Conservation (phyloP, 2,329 filamentous ascomycete genomes). For the Hymenoscyphus fraxineus region DNA sequence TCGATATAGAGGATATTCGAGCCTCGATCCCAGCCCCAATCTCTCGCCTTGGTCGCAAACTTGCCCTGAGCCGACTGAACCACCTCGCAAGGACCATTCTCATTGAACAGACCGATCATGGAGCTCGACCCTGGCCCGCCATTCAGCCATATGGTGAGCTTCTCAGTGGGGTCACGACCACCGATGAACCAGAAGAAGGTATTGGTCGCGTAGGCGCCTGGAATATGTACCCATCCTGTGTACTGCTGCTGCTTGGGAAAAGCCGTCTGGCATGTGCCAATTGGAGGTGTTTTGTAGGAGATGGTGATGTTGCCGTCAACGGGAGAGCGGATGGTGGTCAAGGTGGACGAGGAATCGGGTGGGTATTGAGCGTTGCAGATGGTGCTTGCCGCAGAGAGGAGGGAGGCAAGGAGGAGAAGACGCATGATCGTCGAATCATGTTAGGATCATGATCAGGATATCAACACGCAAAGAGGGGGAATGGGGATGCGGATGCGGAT, state of each 20-base stretch:
- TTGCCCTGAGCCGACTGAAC: slow-evolving; percentile 45
- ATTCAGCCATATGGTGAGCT: slow-evolving; percentile 62
- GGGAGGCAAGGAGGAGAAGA: slow-evolving; percentile 23
- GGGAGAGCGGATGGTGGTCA: slow-evolving; percentile 58
- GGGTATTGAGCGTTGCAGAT: slow-evolving; percentile 35
- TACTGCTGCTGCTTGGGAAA: slow-evolving; percentile 65
- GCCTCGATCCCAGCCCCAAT: slow-evolving; percentile 63
- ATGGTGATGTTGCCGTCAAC: slow-evolving; percentile 62
- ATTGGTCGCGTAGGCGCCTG: slow-evolving; percentile 50
- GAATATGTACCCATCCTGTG: slow-evolving; percentile 64
- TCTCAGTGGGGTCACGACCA: slow-evolving; percentile 44
- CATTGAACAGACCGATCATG: slow-evolving; percentile 60
- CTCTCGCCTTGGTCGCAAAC: slow-evolving; percentile 53
- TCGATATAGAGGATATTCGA: slow-evolving; percentile 54
- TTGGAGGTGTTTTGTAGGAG: slow-evolving; percentile 60
- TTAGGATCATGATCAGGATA: slow-evolving; percentile 13
- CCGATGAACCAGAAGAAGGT: slow-evolving; percentile 48
- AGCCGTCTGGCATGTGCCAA: slow-evolving; percentile 60
- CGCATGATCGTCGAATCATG: slow-evolving; percentile 32
- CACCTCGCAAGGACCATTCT: slow-evolving; percentile 53
- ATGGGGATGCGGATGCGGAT: too few relatives aligned
- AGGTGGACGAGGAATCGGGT: slow-evolving; percentile 36
- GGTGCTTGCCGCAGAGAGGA: slow-evolving; percentile 19
- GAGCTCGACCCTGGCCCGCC: slow-evolving; percentile 64
- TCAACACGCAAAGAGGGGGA: too few relatives aligned